Evolutionary conservation across 768 basidiomycete species (phyloP), one percentile per base, ranked within the genome.

Genomic region (Trametes sanguinea): DNA sequence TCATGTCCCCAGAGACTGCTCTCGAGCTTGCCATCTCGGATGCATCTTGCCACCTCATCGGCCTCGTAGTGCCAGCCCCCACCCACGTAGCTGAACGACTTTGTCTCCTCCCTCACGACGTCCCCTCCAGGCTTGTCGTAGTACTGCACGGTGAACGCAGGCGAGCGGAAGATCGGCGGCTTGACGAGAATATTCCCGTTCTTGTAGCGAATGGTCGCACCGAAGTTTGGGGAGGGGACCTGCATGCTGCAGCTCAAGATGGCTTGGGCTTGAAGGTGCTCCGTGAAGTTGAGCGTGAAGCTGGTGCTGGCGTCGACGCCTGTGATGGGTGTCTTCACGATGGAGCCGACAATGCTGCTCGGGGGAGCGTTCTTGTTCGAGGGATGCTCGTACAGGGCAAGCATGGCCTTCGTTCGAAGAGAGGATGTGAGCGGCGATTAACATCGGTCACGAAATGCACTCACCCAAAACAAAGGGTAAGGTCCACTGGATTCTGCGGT

Each of bases 21-120:
- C 75, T 94, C 86, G 29, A 76, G 75, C 78, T 88, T 90, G 2
- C 88, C 88, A 54, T 88, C 87, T 42, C 85, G 75, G 22, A 93
- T 77, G 69, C 89, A 91, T 51, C 90, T 75, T 16, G 90, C 93
- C 10, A 93, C 92, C 62, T 95, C 92, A 68, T 95, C 94, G 3
- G 93, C 92, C 73, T 95, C 84, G 74, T 87, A 95, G 72, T 92
- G 84, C 88, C 84, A 91, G 7, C 92, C 94, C 37, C 77, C 78
- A 9, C 90, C 91, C 33, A 69, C 72, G 68, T 87, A 87, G 44
- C 84, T 78, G 63, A 88, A 85, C 30, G 68, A 72, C 61, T 74
- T 80, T 48, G 78, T 85, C 70, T 90, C 89, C 69, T 90, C 87
- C 52, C 77, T 77, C 35, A 76, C 76, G 16, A 71, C 71, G 5